phyloP scores from a whole-genome alignment of 2,329 filamentous ascomycete genomes.

The Aspergillus persii region DNA sequence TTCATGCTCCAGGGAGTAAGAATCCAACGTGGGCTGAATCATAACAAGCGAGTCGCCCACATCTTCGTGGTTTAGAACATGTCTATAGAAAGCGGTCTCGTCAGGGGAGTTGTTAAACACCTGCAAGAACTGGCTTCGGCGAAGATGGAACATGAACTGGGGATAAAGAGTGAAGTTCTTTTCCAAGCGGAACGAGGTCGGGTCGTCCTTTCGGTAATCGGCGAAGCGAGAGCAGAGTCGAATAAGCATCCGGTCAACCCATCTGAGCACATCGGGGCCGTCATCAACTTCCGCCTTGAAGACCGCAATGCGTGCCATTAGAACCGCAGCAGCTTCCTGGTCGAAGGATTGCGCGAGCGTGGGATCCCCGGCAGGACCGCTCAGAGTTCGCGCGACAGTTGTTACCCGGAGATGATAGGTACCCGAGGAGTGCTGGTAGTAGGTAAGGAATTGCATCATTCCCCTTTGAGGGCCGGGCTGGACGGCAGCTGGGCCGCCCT shows the following conservation, averaged over 20 bases:
- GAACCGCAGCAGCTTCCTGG: constrained; percentile 92
- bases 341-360: constrained; percentile 96
- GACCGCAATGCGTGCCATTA: constrained; percentile 98
- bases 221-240: constrained; percentile 93
- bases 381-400: constrained; percentile 85
- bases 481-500: constrained; percentile 80
- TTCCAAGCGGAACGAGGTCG: constrained; percentile 91
- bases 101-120: constrained; percentile 99
- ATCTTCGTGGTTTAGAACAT: constrained; percentile 96
- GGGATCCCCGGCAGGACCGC: constrained; percentile 89
- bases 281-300: constrained; percentile 99
- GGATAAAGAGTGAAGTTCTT: constrained; percentile 99
- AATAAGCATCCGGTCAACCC: constrained; percentile 99
- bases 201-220: constrained; percentile 97
- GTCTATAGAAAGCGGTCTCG: constrained; percentile 97
- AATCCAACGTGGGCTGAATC: constrained; percentile 97
- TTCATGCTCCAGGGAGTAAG: constrained; percentile 95
- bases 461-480: constrained; percentile 86
- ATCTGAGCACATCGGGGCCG: constrained; percentile 94
- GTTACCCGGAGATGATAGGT: constrained; percentile 96
- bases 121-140: constrained; percentile 94
- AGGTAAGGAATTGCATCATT: constrained; percentile 97
- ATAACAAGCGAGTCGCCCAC: constrained; percentile 95
- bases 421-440: constrained; percentile 96
- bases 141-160: constrained; percentile 99